phyloP scores from a whole-genome alignment of 768 basidiomycete species.

The Boletus subparvulus region DNA sequence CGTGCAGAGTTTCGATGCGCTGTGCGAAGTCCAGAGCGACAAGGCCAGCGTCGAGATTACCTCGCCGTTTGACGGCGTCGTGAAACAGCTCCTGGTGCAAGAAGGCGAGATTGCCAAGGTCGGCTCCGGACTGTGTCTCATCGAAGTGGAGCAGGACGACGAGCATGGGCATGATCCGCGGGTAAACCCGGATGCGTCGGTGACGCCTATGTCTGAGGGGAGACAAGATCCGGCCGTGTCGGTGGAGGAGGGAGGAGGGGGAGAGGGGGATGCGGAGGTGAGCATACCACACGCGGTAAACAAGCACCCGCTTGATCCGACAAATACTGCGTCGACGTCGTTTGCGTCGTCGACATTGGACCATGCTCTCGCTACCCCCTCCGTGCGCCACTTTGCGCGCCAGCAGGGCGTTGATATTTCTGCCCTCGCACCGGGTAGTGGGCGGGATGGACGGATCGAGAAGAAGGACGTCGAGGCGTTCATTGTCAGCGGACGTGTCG shows the following conservation, averaged over 20 bases:
- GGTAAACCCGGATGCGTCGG: background rate
- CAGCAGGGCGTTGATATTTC: conserved; percentile 62
- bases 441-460: conserved; percentile 72
- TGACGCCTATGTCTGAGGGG: background rate
- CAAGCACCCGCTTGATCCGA: conserved; percentile 68
- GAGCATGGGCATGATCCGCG: background rate
- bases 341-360: conserved; percentile 17
- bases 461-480: conserved; percentile 70
- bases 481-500: conserved; percentile 31
- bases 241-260: background rate
- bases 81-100: conserved; percentile 69
- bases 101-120: conserved; percentile 87
- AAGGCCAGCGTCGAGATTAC: conserved; percentile 92
- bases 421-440: conserved; percentile 61
- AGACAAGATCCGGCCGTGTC: conserved; percentile 18
- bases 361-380: conserved; percentile 67
- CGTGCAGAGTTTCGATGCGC: conserved; percentile 64
- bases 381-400: conserved; percentile 75
- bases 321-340: conserved; percentile 25
- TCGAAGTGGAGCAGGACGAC: conserved; percentile 72
- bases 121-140: conserved; percentile 71
- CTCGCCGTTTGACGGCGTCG: conserved; percentile 75
- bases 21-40: conserved; percentile 88
- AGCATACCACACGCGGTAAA: conserved; percentile 6
- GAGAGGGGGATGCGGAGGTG: background rate